phyloP scores from a whole-genome alignment of 2,329 filamentous ascomycete species.

The Colletotrichum simmondsii region DNA sequence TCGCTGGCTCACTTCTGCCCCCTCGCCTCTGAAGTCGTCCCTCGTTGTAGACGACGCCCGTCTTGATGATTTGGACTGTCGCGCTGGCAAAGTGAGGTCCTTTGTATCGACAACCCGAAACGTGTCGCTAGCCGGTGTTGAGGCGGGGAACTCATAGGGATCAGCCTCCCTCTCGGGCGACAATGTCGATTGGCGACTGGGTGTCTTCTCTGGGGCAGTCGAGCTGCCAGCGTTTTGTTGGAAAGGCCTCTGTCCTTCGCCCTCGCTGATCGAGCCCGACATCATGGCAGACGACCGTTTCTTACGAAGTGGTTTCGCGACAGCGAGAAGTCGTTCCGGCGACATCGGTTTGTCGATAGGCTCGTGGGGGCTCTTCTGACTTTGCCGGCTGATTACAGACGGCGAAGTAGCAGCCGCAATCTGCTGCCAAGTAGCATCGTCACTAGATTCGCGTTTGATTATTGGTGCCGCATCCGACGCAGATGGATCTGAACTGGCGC shows the following conservation, averaged over 20 bases:
- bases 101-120: conserved; percentile 36
- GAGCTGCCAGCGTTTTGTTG: background rate
- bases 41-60: conserved; percentile 52
- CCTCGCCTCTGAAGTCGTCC: conserved; percentile 46
- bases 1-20: conserved; percentile 40
- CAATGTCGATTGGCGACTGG: background rate
- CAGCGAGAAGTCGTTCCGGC: conserved; percentile 42
- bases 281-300: conserved; percentile 51
- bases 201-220: background rate
- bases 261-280: conserved; percentile 27
- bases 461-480: conserved; percentile 40
- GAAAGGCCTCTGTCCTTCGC: conserved; percentile 13
- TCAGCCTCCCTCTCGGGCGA: conserved; percentile 45
- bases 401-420: conserved; percentile 35
- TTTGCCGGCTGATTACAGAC: background rate
- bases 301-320: conserved; percentile 50
- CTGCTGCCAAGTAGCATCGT: conserved; percentile 45
- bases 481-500: conserved; percentile 53
- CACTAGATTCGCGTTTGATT: conserved; percentile 47
- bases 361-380: conserved; percentile 48
- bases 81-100: conserved; percentile 41
- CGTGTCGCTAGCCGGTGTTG: conserved; percentile 50
- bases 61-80: conserved; percentile 48
- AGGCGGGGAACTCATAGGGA: conserved; percentile 65
- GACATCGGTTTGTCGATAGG: conserved; percentile 51